Base-by-base conservation (phyloP, 139 green algal species). In the Chlorella sp. region DNA sequence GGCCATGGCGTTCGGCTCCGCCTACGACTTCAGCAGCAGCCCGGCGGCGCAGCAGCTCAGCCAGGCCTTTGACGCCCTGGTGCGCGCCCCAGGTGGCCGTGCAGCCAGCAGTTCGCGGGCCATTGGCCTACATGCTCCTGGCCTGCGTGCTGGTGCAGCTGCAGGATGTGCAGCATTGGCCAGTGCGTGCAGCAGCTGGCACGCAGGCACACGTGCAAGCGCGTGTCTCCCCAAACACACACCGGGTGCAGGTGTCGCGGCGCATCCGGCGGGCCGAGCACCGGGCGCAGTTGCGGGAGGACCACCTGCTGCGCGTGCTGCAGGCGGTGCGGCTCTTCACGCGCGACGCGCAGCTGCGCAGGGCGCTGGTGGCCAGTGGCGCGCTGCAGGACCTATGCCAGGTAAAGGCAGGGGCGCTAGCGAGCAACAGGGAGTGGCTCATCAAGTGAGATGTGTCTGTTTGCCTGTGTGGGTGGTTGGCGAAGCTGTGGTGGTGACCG, bases 301-400 rank as follows among this genome's bases (percentile, higher is more conserved):
- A 76, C 29, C 77, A 80, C 75, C 70, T 79, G 65, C 71, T 87
- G 73, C 66, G 74, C 5, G 73, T 87, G 63, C 77, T 87, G 70
- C 82, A 87, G 75, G 64, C 33, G 42, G 33, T 71, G 1, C 73
- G 73, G 5, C 50, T 87, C 62, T 49, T 83, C 23, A 61, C 59
- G 24, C 62, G 77, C n/a, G 77, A 84, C 33, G 36, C 30, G 10
- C 62, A 34, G 6, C 70, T 82, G 31, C 30, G 77, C 35, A 63
- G 72, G 10, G 26, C 22, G 30, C 50, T 66, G 23, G 68, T 29
- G 2, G 14, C 29, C 17, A 6, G 4, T 32, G 33, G 33, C 5
- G 33, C 32, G 3, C 4, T 70, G 64, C 32, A 60, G 64, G 33
- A 24, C 3, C 4, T 3, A 3, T 36, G 62, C 27, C 30, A 68